Base-by-base conservation (phyloP, 371 early-diverging fungal species). In the Haplosporangium sp. region DNA sequence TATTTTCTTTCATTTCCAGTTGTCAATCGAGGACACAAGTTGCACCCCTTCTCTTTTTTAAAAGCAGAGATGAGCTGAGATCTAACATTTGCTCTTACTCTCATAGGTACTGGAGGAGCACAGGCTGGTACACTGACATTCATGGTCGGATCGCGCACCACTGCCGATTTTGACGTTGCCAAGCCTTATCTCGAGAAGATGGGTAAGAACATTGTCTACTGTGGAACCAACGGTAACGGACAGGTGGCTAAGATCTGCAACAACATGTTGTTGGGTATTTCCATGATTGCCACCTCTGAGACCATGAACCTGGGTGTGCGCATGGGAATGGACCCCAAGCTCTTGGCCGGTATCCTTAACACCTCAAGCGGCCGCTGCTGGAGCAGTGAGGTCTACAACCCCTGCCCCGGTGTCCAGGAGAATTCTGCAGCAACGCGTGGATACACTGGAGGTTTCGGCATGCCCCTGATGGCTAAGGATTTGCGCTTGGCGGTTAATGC, bases 171-270 rank as follows among this genome's bases (percentile, higher is more conserved):
- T 79, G 88, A 91, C 6, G 45, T 67, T 5, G 93, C 90, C 20
- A 90, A 92, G 64, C 87, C 89, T 11, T 81, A 89, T 21, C 80
- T 99, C 55, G 73, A 79, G 40, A 73, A 82, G 56, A 99, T 99
- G 99, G 99, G 98, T 40, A 93, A 93, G 76, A 96, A 95, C 72
- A 92, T 97, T 60, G 90, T 96, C n/a, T 87, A 92, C 73, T 98
- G 98, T 84, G 99, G 98, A 16, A 81, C 67, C 14, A 83, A 88
- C 72, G 98, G 98, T 6, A 89, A 89, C 20, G 99, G 99, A 3
- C 96, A 95, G 73, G 93, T 95, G 3, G 98, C 96, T 58, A 99
- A 99, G 82, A 91, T 98, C 46, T 96, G 97, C 85, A 99, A 99
- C 86, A 99, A 99, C 81, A 94, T 99, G 93, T 73, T 99, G 47